Evolutionary conservation across 768 basidiomycete species (phyloP).

Genomic region (Vararia minispora): DNA sequence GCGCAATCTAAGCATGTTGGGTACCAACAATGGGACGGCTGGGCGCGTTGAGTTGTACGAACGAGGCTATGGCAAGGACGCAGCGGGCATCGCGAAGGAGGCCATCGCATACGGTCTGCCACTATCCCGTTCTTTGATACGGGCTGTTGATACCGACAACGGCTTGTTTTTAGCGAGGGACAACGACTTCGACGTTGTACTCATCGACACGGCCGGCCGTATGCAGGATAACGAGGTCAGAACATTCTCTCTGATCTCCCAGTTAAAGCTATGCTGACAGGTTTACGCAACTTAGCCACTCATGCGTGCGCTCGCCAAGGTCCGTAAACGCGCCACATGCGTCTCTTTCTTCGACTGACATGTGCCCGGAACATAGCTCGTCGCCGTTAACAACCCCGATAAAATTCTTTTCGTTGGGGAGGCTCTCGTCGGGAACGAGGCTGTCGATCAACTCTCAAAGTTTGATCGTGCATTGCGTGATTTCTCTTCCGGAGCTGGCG

Average conservation of each 20-base stretch:
- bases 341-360: background rate
- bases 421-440: constrained; percentile 96
- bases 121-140: background rate
- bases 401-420: constrained; percentile 98
- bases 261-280: constrained; percentile 5
- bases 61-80: constrained; percentile 96
- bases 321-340: constrained; percentile 18
- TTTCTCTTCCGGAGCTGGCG: constrained; percentile 65
- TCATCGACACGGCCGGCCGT: constrained; percentile 95
- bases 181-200: constrained; percentile 88
- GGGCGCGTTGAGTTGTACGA: constrained; percentile 88
- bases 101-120: constrained; percentile 78
- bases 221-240: constrained; percentile 99
- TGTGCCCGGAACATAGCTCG: constrained; percentile 41
- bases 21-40: constrained; percentile 60
- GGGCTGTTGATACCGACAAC: background rate
- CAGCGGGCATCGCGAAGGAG: constrained; percentile 95
- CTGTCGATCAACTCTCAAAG: constrained; percentile 94
- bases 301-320: constrained; percentile 98
- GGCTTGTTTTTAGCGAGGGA: constrained; percentile 51
- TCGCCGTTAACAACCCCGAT: constrained; percentile 89
- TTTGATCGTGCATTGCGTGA: constrained; percentile 92
- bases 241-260: background rate
- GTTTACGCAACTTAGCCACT: constrained; percentile 46
- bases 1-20: constrained; percentile 81